A percentile compares a stretch with the other conserved stretches of the same genome.
Evolutionary conservation across 2,329 filamentous ascomycete species (phyloP).

Genomic region (Hymenoscyphus infarciens): DNA sequence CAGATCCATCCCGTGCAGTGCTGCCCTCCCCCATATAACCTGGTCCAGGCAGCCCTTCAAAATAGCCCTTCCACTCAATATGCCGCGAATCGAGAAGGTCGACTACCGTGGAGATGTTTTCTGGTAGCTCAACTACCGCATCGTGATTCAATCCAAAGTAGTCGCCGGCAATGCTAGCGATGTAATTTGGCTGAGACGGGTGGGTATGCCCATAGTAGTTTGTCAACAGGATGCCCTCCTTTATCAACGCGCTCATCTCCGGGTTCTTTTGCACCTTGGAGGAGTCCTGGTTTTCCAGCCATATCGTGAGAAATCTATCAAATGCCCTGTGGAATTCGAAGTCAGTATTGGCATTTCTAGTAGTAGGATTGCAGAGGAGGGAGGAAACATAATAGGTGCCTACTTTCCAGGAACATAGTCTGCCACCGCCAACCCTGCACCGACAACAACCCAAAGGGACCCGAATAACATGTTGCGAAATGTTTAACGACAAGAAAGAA

Average conservation of each 20-base stretch:
- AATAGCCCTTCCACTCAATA: conserved; percentile 45
- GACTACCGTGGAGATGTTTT: conserved; percentile 45
- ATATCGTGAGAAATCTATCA: conserved; percentile 58
- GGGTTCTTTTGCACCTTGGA: conserved; percentile 40
- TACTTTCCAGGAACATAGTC: background rate
- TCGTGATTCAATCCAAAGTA: conserved; percentile 49
- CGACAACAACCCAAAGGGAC: background rate
- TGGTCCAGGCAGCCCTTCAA: conserved; percentile 44
- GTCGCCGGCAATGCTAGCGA: conserved; percentile 45
- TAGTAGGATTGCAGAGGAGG: background rate
- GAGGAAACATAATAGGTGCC: background rate
- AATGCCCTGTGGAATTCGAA: conserved; percentile 41
- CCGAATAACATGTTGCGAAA: background rate
- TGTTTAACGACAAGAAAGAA: background rate
- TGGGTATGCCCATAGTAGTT: conserved; percentile 46
- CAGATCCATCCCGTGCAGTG: conserved; percentile 33
- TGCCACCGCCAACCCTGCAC: background rate
- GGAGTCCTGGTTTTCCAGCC: conserved; percentile 56
- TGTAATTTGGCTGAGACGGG: conserved; percentile 46
- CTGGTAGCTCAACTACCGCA: conserved; percentile 41
- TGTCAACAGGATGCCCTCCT: conserved; percentile 43
- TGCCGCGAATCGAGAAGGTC: conserved; percentile 42
- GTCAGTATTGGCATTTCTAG: background rate
- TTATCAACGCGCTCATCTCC: conserved; percentile 40
- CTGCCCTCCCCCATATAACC: conserved; percentile 45